Percentiles rank a stretch among this genome's conserved stretches.
Evolutionary conservation across 1,284 basidiomycete species (phyloP).

Genomic region (Puccinia hordei): DNA sequence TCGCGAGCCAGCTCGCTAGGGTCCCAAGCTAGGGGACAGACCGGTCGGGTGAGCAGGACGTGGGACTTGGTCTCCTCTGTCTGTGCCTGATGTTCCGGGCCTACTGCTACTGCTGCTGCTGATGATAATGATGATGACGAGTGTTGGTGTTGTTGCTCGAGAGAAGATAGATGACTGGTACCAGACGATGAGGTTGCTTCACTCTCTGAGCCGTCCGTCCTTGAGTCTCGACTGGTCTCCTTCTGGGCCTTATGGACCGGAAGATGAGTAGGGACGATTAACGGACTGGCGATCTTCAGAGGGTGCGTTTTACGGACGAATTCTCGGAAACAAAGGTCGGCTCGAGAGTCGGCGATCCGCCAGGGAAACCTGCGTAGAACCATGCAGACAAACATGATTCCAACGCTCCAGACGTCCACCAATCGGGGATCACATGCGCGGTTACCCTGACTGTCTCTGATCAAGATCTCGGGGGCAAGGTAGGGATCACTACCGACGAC

Average conservation of each 20-base stretch:
- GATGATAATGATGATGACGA: not conserved
- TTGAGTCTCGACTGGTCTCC: too few species aligned
- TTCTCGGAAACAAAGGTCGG: constrained; percentile 83
- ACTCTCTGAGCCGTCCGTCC: too few species aligned
- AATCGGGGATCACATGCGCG: constrained; percentile 91
- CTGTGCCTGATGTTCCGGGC: too few species aligned
- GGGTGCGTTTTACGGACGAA: constrained; percentile 66
- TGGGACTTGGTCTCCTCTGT: not conserved
- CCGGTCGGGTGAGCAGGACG: too few species aligned
- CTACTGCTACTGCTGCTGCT: too few species aligned
- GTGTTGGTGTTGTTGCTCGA: not conserved
- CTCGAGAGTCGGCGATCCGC: constrained; percentile 95
- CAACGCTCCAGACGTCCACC: constrained; percentile 97
- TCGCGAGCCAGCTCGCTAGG: not conserved
- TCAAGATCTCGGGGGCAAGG: constrained; percentile 93
- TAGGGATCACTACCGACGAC: constrained; percentile 98
- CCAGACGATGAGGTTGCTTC: too few species aligned
- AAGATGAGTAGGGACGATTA: not conserved
- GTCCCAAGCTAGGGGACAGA: not conserved
- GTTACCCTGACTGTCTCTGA: constrained; percentile 53
- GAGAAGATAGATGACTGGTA: not conserved
- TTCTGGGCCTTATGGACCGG: too few species aligned
- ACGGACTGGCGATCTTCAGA: not conserved
- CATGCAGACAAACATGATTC: constrained; percentile 99
- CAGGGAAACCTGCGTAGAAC: constrained; percentile 94